Evolutionary conservation across 106 monocot genomes (phyloP), one percentile per base, ranked within the genome.

Genomic region (Dendrobium huoshanense): DNA sequence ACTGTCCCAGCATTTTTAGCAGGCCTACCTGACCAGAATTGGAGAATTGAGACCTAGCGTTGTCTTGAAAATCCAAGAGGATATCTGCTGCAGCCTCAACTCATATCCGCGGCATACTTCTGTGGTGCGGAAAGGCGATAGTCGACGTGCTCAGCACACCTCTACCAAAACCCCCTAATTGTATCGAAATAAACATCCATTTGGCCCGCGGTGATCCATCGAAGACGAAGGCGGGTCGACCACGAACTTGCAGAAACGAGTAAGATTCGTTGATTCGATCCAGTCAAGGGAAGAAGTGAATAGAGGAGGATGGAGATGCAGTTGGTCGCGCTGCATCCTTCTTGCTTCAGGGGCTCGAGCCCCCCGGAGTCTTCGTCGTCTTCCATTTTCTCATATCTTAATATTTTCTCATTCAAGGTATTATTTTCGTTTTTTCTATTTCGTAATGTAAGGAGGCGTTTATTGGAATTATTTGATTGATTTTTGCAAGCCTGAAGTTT

Each of bases 241-340:
- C 13, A 2, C 51, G 16, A 51, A 51, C 10, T 51, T 51, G 51
- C 51, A 51, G 51, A 51, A 51, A 51, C 51, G 51, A 51, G 51
- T 13, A 22, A 61, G 70, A 4, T 70, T 37, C 70, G 4, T 70
- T 37, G 33, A 37, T 70, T 37, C 70, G 11, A 33, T 70, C 37
- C 3, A 70, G 70, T 37, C 2, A 37, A 33, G 4, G 33, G 37
- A 22, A 40, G 42, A 74, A 74, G 43, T 4, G 43, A 43, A 42
- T 19, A 74, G 43, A 74, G 74, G 33, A 31, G 70, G 74, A 74
- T n/a, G 43, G 22, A 44, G 43, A 74, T 74, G 74, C 74, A 44
- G 74, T 20, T 29, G 19, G 42, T 74, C 16, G 41, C 44, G 74
- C 74, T 74, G 74, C 74, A 74, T 41, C 74, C 74, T 74, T 74